Evolutionary conservation across 129 eudicot species (phyloP).

Genomic region (Flaveria trinervia): DNA sequence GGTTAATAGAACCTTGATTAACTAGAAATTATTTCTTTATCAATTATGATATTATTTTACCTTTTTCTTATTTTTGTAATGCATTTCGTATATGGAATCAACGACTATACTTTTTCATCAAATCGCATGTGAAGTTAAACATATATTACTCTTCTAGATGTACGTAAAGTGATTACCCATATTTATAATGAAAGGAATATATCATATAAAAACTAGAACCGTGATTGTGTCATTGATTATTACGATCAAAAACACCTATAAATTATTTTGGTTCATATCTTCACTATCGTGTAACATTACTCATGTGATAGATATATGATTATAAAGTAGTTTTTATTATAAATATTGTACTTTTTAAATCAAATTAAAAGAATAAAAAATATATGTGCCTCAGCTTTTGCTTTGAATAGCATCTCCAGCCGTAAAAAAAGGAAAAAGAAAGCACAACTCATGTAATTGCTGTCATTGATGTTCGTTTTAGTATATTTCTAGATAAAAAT

Average conservation of each 20-base stretch:
- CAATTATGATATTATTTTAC: too few relatives aligned
- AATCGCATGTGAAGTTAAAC: not conserved
- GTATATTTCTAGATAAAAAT: too few relatives aligned
- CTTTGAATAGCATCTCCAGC: constrained; percentile 35
- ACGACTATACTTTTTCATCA: not conserved
- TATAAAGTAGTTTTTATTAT: not conserved
- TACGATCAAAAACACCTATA: too few relatives aligned
- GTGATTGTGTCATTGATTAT: not conserved
- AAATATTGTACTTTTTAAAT: not conserved
- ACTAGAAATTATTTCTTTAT: too few relatives aligned
- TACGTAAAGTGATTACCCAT: not conserved
- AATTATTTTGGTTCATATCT: not conserved
- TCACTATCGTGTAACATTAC: not conserved
- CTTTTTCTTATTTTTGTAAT: not conserved
- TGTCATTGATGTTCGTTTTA: constrained; percentile 16
- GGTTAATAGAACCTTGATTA: too few relatives aligned
- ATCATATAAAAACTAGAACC: too few relatives aligned
- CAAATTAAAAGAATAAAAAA: not conserved
- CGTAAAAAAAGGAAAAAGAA: constrained; percentile 18
- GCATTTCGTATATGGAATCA: not conserved
- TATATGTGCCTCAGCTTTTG: constrained; percentile 12
- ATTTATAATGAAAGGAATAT: not conserved
- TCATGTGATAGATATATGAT: not conserved
- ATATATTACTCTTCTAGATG: not conserved
- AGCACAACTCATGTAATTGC: not conserved